Percentiles rank a stretch among this genome's conserved stretches.
These are phyloP conservation scores for Dothiorella sarmentorum DNA, from an alignment of 2,329 filamentous ascomycete species.

Conservation along the genomic window DNA sequence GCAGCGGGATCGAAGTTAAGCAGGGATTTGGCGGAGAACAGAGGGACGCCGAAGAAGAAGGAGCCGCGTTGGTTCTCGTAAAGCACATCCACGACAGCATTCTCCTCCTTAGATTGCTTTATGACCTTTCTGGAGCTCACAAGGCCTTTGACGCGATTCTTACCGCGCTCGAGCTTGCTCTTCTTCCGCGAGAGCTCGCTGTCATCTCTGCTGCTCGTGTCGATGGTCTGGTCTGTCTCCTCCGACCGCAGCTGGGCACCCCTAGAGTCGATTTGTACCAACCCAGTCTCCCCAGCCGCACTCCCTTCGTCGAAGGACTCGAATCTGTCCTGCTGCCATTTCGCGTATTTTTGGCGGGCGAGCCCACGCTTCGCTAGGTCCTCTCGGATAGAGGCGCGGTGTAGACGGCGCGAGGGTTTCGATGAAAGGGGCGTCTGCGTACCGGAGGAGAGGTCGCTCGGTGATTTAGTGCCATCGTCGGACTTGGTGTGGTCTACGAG, in stretches of 20 bases:
- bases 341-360: slow-evolving; percentile 33
- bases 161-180: slow-evolving; percentile 30
- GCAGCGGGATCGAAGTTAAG: slow-evolving; percentile 79
- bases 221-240: neutral
- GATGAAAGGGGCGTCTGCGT: neutral
- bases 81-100: slow-evolving; percentile 66
- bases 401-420: slow-evolving; percentile 21
- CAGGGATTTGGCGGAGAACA: slow-evolving; percentile 85
- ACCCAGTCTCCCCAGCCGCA: neutral
- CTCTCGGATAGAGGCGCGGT: slow-evolving; percentile 27
- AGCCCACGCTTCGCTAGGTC: slow-evolving; percentile 21
- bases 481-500: slow-evolving; percentile 57
- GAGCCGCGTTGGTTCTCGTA: slow-evolving; percentile 94
- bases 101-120: slow-evolving; percentile 29
- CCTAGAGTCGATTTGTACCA: slow-evolving; percentile 15
- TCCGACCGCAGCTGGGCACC: neutral
- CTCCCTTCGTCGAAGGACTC: neutral
- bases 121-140: slow-evolving; percentile 30
- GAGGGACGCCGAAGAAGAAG: slow-evolving; percentile 81
- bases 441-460: slow-evolving; percentile 21
- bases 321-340: slow-evolving; percentile 27
- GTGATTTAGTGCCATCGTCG: slow-evolving; percentile 35
- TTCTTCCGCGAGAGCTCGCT: slow-evolving; percentile 19
- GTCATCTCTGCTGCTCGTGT: slow-evolving; percentile 1
- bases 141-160: slow-evolving; percentile 15